phyloP scores from a whole-genome alignment of 2,329 filamentous ascomycete genomes.

The Fusarium continuum region DNA sequence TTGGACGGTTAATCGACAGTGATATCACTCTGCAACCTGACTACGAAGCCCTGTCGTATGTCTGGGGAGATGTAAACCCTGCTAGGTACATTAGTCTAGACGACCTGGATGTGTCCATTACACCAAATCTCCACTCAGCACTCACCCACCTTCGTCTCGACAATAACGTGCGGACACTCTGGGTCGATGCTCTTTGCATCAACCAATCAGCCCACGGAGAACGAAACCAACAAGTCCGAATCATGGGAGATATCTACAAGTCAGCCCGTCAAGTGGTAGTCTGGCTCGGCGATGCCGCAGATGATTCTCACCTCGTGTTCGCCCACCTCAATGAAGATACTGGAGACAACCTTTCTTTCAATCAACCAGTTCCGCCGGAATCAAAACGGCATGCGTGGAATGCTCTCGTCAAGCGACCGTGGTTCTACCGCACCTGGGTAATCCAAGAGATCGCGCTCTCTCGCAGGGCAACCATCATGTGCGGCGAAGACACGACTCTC shows the following conservation, averaged over 20 bases:
- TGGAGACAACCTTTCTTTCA: rapidly evolving
- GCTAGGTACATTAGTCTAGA: not conserved
- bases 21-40: slow-evolving; percentile 19
- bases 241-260: slow-evolving; percentile 28
- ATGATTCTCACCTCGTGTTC: slow-evolving; percentile 10
- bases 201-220: slow-evolving; percentile 13
- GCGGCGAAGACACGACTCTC: not conserved
- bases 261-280: slow-evolving; percentile 17
- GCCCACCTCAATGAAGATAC: not conserved
- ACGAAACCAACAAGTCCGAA: slow-evolving; percentile 22
- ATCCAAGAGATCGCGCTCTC: slow-evolving; percentile 20
- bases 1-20: not conserved
- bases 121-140: slow-evolving; percentile 8
- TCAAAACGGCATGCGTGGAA: not conserved
- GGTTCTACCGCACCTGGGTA: slow-evolving; percentile 27
- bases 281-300: slow-evolving; percentile 7
- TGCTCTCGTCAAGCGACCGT: slow-evolving; percentile 1
- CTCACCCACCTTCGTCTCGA: not conserved
- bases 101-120: not conserved
- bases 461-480: slow-evolving; percentile 4
- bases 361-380: rapidly evolving
- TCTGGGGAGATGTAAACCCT: slow-evolving; percentile 8
- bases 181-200: slow-evolving; percentile 16
- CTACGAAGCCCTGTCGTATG: slow-evolving; percentile 21
- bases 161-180: not conserved